Percentiles rank a stretch among this genome's conserved stretches.
phyloP scores from a whole-genome alignment of 2,329 filamentous ascomycete genomes.

The Stylonectria norvegica region DNA sequence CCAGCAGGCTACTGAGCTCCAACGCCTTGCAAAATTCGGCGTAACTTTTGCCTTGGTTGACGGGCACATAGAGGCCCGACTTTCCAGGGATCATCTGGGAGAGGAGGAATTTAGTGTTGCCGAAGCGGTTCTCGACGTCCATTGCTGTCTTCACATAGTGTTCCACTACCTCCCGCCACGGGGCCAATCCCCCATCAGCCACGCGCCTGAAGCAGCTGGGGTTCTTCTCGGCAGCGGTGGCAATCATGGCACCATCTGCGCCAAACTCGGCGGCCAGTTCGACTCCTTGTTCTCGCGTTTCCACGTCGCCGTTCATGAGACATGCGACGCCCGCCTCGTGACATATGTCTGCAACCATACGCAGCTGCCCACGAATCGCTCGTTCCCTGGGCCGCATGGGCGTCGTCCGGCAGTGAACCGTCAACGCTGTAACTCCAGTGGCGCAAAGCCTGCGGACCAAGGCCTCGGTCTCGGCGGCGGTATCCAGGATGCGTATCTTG shows the following conservation, averaged over 20 bases:
- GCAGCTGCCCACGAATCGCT: conserved; percentile 80
- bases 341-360: conserved; percentile 79
- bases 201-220: conserved; percentile 76
- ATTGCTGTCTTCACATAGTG: conserved; percentile 72
- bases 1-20: conserved; percentile 59
- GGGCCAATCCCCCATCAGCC: conserved; percentile 64
- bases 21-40: conserved; percentile 63
- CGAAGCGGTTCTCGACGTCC: conserved; percentile 78
- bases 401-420: conserved; percentile 92
- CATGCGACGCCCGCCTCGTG: conserved; percentile 84
- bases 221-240: conserved; percentile 86
- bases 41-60: conserved; percentile 70
- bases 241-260: conserved; percentile 97
- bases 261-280: conserved; percentile 71
- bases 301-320: conserved; percentile 93
- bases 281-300: conserved; percentile 67
- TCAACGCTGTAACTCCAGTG: conserved; percentile 89
- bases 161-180: conserved; percentile 74
- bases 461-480: conserved; percentile 67
- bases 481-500: conserved; percentile 87
- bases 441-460: conserved; percentile 75
- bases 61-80: conserved; percentile 55
- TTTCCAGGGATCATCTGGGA: conserved; percentile 84
- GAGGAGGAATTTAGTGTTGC: conserved; percentile 91
- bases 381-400: conserved; percentile 90